These are phyloP conservation scores for Rhizopogon rudus DNA, from an alignment of 768 basidiomycete species.

Conservation along the genomic window DNA sequence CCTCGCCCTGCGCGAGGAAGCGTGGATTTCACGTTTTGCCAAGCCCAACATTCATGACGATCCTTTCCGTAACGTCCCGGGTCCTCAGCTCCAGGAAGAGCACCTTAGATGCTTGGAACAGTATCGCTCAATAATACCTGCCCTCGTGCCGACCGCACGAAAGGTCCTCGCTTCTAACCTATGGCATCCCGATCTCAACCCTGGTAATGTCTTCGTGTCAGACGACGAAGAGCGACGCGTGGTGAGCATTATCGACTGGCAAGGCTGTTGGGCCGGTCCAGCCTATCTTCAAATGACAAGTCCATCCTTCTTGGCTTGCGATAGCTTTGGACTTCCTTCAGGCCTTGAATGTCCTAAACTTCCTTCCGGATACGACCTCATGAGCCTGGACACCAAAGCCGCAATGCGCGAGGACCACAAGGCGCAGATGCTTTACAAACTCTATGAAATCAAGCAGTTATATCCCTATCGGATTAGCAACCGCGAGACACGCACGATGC, in stretches of 20 bases:
- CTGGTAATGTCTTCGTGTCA: slow-evolving; percentile 21
- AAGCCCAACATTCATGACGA: slow-evolving; percentile 11
- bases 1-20: slow-evolving; percentile 16
- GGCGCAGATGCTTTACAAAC: slow-evolving; percentile 11
- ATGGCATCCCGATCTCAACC: slow-evolving; percentile 27
- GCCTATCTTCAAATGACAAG: slow-evolving; percentile 11
- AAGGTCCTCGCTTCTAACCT: slow-evolving; percentile 17
- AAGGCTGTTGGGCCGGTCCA: slow-evolving; percentile 15
- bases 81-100: slow-evolving; percentile 11
- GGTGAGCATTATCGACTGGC: slow-evolving; percentile 27
- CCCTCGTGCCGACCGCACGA: slow-evolving; percentile 15
- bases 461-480: slow-evolving; percentile 9
- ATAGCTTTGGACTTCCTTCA: not conserved
- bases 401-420: slow-evolving; percentile 8
- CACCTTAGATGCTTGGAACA: slow-evolving; percentile 17
- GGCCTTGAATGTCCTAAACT: slow-evolving; percentile 12
- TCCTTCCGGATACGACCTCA: slow-evolving; percentile 6
- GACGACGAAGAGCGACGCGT: slow-evolving; percentile 11
- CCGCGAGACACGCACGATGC: slow-evolving; percentile 8
- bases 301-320: slow-evolving; percentile 8
- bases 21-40: slow-evolving; percentile 9
- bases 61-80: slow-evolving; percentile 11
- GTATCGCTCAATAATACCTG: slow-evolving; percentile 18
- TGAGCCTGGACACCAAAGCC: slow-evolving; percentile 7
- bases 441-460: slow-evolving; percentile 13